Base-by-base conservation (phyloP, 441 rosid species). In the Erodium chrysanthum region DNA sequence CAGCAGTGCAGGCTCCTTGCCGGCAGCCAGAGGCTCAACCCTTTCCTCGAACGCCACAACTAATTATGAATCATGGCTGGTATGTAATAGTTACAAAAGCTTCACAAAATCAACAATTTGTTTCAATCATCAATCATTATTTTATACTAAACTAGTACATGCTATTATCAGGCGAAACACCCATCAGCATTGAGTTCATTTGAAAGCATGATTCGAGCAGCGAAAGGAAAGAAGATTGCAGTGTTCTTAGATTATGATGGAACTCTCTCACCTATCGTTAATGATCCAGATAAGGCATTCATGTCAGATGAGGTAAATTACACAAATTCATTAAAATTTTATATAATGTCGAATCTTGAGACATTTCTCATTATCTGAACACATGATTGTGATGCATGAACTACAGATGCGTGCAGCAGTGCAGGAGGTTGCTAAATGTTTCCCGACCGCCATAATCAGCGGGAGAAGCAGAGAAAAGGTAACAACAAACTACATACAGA, bases 191-290 rank as follows among this genome's bases (percentile, higher is more conserved):
- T 76, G 69, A 21, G 7, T 44, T 66, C 69, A 5, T 80, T 78
- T 66, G 76, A 80, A 0, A 21, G 10, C 22, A 76, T 80, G 68
- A 73, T 68, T 66, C 68, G 69, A 64, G 69, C 50, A 1, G 84
- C 84, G 2, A 78, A 73, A 64, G 86, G 78, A 46, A 83, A 78
- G 70, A 76, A 71, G 48, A 67, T 83, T 0, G 82, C 69, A n/a
- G 81, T 83, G 76, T 83, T 83, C 66, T 71, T 80, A n/a, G 84
- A 83, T 68, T 83, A 83, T 4, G 86, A 83, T 20, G 86, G 86
- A 42, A 83, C 86, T 42, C 76, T 83, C 44, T 80, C 86, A 8
- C 86, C 70, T 6, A 80, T 83, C 60, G 86, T 83, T 12, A 74
- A 83, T 63, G 77, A 80, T 1, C 37, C 37, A 0, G 37, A 33